A percentile compares a stretch with the other conserved stretches of the same genome.
phyloP scores from a whole-genome alignment of 139 green algal species.

The Tetradesmus obliquus region DNA sequence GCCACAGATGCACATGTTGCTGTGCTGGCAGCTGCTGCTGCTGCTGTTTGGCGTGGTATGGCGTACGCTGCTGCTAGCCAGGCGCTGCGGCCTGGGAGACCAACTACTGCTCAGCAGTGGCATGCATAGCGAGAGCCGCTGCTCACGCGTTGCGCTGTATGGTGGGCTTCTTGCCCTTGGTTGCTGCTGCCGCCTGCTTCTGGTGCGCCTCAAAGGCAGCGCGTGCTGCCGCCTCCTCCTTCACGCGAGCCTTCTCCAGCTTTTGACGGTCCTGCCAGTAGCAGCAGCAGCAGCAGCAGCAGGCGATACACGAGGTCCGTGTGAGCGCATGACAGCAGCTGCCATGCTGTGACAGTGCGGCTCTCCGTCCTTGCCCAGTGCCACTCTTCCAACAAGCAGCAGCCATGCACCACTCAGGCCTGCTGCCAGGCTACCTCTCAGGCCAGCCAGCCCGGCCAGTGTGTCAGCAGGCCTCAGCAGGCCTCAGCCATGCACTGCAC shows the following conservation, averaged over 20 bases:
- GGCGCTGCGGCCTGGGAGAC: background rate
- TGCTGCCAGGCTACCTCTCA: no score
- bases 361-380: no score
- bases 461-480: no score
- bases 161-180: conserved; percentile 25
- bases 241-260: conserved; percentile 70
- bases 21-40: background rate
- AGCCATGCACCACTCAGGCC: no score
- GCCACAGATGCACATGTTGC: background rate
- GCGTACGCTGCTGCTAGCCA: background rate
- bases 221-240: conserved; percentile 62
- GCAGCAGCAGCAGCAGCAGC: background rate
- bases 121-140: background rate
- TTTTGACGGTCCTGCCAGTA: conserved; percentile 71
- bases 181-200: conserved; percentile 33
- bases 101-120: background rate
- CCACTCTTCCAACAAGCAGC: no score
- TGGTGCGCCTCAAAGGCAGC: conserved; percentile 66
- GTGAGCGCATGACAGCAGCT: background rate
- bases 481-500: no score
- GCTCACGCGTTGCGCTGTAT: conserved; percentile 26
- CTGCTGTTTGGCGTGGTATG: background rate
- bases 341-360: background rate
- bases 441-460: no score
- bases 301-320: no score